A percentile compares a stretch with the other conserved stretches of the same genome.
Evolutionary conservation across 495 filamentous ascomycete genomes (phyloP).

Genomic region (Lasiosphaeris hirsuta): DNA sequence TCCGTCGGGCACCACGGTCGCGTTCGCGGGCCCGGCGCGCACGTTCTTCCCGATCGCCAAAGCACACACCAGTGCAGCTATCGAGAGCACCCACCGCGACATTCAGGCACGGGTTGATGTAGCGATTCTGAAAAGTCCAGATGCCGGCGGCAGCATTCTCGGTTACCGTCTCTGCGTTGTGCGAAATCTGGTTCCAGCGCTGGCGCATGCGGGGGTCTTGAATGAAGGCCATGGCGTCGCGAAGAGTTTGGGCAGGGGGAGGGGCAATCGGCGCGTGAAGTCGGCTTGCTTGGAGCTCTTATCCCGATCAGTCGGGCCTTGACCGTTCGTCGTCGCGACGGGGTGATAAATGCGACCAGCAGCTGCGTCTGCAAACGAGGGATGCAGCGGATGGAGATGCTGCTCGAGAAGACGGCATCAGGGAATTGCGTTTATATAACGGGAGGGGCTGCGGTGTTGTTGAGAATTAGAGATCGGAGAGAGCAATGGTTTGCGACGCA

Average conservation of each 20-base stretch:
- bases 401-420: neutral
- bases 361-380: too few species aligned
- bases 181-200: slow-evolving; percentile 86
- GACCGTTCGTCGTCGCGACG: too few species aligned
- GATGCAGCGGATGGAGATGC: neutral
- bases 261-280: neutral
- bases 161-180: slow-evolving; percentile 88
- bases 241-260: neutral
- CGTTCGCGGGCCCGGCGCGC: slow-evolving; percentile 59
- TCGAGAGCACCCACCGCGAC: slow-evolving; percentile 63
- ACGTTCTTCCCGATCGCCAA: slow-evolving; percentile 71
- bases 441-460: neutral
- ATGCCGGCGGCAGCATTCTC: slow-evolving; percentile 85
- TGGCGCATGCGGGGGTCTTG: slow-evolving; percentile 92
- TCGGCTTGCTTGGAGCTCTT: neutral
- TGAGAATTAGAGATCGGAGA: neutral
- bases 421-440: neutral
- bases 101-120: slow-evolving; percentile 76
- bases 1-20: slow-evolving; percentile 49
- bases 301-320: neutral
- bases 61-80: slow-evolving; percentile 67
- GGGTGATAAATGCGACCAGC: too few species aligned
- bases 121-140: slow-evolving; percentile 82
- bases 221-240: slow-evolving; percentile 50
- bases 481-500: too few species aligned